Evolutionary conservation across 78 protist genomes (phyloP).

Genomic region (Cavenderia fasciculata): DNA sequence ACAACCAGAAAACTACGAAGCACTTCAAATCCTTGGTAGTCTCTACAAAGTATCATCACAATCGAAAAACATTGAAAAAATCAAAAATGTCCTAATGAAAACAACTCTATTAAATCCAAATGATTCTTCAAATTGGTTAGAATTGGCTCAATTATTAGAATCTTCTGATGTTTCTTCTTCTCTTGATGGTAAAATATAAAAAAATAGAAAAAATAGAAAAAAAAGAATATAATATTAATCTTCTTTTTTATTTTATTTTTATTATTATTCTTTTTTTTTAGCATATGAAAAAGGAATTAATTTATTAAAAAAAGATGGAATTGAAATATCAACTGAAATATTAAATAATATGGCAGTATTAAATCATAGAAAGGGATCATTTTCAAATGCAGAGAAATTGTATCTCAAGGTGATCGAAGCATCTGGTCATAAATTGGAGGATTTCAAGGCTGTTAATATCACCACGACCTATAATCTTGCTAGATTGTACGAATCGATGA

Average conservation of each 20-base stretch:
- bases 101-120: slow-evolving; percentile 56
- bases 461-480: slow-evolving; percentile 82
- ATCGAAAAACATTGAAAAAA: slow-evolving; percentile 9
- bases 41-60: slow-evolving; percentile 17
- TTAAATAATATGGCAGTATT: slow-evolving; percentile 63
- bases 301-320: slow-evolving; percentile 28
- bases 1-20: slow-evolving; percentile 77
- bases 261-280: not conserved
- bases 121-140: slow-evolving; percentile 76
- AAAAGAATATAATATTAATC: no score
- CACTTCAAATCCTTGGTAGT: slow-evolving; percentile 67
- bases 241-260: not conserved
- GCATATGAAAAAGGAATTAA: slow-evolving; percentile 44
- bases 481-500: slow-evolving; percentile 72
- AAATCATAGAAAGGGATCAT: slow-evolving; percentile 30
- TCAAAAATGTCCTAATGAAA: slow-evolving; percentile 7
- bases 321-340: slow-evolving; percentile 4
- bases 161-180: slow-evolving; percentile 22
- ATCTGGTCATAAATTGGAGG: slow-evolving; percentile 19
- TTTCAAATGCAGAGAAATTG: slow-evolving; percentile 20
- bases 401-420: slow-evolving; percentile 37
- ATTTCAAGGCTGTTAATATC: slow-evolving; percentile 40
- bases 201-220: no score
- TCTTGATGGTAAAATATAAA: slow-evolving; percentile 19
- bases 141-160: slow-evolving; percentile 70